These are phyloP conservation scores for Phyllosticta citrichinensis DNA, from an alignment of 2,329 filamentous ascomycete species.

Conservation along the genomic window DNA sequence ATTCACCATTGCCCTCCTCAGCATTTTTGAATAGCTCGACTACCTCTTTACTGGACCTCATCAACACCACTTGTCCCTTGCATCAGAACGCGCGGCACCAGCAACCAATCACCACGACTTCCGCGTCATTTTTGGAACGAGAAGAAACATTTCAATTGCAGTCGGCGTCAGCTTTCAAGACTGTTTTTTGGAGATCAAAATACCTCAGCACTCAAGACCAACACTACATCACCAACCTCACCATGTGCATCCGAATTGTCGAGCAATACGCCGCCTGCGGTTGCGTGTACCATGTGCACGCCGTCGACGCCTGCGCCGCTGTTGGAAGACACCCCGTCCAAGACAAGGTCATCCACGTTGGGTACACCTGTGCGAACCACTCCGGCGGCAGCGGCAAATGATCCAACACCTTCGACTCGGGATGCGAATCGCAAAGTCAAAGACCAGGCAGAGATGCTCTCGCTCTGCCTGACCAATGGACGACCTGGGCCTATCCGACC, in stretches of 20 bases:
- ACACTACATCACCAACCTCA: background rate
- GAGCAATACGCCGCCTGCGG: slow-evolving; percentile 29
- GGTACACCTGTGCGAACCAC: slow-evolving; percentile 17
- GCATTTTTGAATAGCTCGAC: background rate
- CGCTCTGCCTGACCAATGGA: background rate
- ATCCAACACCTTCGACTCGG: background rate
- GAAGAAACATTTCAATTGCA: no score
- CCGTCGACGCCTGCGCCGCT: slow-evolving; percentile 25
- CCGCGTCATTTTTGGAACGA: background rate
- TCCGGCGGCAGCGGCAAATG: background rate
- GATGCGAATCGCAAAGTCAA: background rate
- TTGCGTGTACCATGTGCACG: slow-evolving; percentile 26
- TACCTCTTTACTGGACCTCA: background rate
- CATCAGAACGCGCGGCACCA: background rate
- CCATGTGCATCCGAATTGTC: slow-evolving; percentile 27
- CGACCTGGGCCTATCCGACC: no score
- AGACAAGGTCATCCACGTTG: slow-evolving; percentile 23
- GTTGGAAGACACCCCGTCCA: slow-evolving; percentile 22
- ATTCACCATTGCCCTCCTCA: background rate
- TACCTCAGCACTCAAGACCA: background rate
- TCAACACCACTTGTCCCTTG: background rate
- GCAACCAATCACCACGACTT: background rate
- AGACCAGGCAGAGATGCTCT: background rate
- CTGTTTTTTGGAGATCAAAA: background rate
- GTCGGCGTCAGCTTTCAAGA: background rate